A percentile compares a stretch with the other conserved stretches of the same genome.
Evolutionary conservation across 441 rosid genomes (phyloP).

Genomic region (Pelargonium australe): DNA sequence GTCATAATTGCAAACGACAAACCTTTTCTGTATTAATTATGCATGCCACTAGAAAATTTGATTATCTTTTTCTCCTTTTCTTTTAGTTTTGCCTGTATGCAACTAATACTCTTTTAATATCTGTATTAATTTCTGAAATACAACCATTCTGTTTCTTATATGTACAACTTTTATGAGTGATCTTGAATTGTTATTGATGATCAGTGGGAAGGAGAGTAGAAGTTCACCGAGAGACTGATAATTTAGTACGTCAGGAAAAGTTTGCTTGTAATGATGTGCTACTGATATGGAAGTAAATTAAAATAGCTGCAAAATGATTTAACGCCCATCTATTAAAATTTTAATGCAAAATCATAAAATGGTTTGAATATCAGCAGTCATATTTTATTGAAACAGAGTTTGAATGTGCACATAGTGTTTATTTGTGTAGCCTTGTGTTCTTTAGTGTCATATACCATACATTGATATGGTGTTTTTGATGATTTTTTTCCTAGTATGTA

Average conservation of each 20-base stretch:
- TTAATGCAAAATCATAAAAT: background rate
- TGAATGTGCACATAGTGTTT: background rate
- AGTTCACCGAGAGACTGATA: background rate
- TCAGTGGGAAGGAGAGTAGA: background rate
- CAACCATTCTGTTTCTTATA: background rate
- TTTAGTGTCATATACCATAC: background rate
- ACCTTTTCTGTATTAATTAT: background rate
- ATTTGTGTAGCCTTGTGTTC: background rate
- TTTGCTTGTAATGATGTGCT: background rate
- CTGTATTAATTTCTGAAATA: background rate
- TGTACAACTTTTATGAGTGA: background rate
- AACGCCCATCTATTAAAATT: background rate
- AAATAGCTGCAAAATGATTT: background rate
- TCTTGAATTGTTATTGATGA: background rate
- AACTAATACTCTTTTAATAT: background rate
- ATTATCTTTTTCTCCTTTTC: background rate
- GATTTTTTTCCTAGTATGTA: constrained; percentile 47
- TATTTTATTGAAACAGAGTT: background rate
- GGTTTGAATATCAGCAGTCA: background rate
- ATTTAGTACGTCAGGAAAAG: constrained; percentile 1
- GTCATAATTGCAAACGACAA: background rate
- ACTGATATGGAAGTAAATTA: background rate
- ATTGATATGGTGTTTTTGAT: constrained; percentile 24
- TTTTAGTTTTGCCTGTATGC: background rate
- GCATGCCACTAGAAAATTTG: background rate